Conservation (phyloP, 148 eudicot species). For the Chenopodium album region DNA sequence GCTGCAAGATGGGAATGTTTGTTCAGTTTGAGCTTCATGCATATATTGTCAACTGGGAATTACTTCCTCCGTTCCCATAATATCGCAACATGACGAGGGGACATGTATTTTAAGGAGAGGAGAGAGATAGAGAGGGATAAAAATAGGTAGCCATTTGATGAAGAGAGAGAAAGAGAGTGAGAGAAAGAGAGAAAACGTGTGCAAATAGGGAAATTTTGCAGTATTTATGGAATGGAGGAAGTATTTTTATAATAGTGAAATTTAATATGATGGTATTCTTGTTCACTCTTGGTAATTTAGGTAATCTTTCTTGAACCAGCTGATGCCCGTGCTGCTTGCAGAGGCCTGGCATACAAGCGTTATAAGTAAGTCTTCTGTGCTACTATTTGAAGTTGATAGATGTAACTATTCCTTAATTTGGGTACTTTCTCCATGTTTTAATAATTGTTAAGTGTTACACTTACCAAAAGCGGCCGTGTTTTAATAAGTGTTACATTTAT, state of each 20-base stretch:
- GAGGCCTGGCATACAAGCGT: slow-evolving; percentile 70
- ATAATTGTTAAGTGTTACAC: too few relatives aligned
- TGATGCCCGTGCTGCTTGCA: slow-evolving; percentile 84
- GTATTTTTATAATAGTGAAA: neutral
- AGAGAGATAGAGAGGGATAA: too few relatives aligned
- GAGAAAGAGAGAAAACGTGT: too few relatives aligned
- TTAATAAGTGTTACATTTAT: too few relatives aligned
- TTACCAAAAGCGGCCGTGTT: too few relatives aligned
- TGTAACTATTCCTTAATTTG: neutral
- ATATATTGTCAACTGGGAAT: neutral
- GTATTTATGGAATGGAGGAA: too few relatives aligned
- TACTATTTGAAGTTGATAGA: neutral
- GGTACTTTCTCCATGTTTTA: too few relatives aligned
- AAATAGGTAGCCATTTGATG: too few relatives aligned
- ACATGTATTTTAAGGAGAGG: too few relatives aligned
- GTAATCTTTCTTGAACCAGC: slow-evolving; percentile 85
- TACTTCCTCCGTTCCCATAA: neutral
- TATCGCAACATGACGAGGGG: too few relatives aligned
- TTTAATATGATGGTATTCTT: neutral
- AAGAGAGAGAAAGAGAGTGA: too few relatives aligned
- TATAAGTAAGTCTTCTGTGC: slow-evolving; percentile 62
- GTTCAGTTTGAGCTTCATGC: neutral
- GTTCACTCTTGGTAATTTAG: slow-evolving; percentile 30
- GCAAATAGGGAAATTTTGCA: too few relatives aligned
- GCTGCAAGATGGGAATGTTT: neutral